These are phyloP conservation scores for Jamesozyma spencerorum DNA, from an alignment of 805 yeast genomes.

Conservation along the genomic window DNA sequence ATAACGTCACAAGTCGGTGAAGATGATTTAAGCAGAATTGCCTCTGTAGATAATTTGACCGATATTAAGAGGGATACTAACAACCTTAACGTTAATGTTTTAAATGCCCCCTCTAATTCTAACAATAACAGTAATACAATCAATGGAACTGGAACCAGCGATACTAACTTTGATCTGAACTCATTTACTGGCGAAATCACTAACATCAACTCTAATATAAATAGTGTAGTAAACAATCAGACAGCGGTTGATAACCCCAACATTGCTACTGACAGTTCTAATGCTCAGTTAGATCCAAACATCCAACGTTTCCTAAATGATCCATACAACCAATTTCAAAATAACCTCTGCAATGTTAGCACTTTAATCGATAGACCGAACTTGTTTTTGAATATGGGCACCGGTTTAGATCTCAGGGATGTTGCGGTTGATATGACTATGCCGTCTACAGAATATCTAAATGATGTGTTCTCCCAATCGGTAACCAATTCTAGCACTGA, in stretches of 20 bases:
- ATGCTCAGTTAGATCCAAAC: constrained; percentile 3
- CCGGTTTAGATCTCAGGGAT: constrained; percentile 13
- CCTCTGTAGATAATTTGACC: background rate
- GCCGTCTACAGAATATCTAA: constrained; percentile 18
- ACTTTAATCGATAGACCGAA: constrained; percentile 26
- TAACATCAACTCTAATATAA: background rate
- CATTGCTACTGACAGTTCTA: background rate
- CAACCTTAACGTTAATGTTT: no score
- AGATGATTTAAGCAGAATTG: constrained; percentile 6
- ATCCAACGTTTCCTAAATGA: constrained; percentile 5
- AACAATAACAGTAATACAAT: background rate
- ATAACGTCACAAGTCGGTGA: constrained; percentile 6
- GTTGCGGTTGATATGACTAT: constrained; percentile 15
- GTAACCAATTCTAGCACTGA: background rate
- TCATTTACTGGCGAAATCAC: constrained; percentile 2
- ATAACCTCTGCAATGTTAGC: constrained; percentile 18
- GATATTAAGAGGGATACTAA: background rate
- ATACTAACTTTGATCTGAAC: background rate
- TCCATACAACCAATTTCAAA: constrained; percentile 4
- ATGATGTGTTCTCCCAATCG: constrained; percentile 14
- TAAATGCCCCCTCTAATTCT: background rate
- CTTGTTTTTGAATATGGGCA: constrained; percentile 15
- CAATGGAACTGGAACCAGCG: background rate
- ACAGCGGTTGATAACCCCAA: background rate
- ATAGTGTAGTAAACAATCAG: background rate